A percentile compares a stretch with the other conserved stretches of the same genome.
phyloP scores from a whole-genome alignment of 352 stramenopile species.

The Phytophthora syringae region DNA sequence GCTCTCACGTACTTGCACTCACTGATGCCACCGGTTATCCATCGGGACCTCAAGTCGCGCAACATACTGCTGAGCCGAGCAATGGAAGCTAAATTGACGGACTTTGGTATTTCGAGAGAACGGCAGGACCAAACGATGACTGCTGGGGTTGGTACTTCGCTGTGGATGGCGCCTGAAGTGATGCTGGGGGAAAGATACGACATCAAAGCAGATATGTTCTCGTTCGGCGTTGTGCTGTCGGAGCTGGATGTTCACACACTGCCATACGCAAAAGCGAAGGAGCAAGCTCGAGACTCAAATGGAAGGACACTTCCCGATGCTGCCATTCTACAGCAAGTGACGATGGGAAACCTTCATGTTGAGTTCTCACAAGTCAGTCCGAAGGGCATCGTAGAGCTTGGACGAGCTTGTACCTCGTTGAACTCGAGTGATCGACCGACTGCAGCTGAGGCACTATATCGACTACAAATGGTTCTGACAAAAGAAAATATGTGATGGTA shows the following conservation, averaged over 20 bases:
- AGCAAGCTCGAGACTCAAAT: slow-evolving; percentile 18
- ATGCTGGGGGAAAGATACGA: slow-evolving; percentile 41
- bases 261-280: slow-evolving; percentile 37
- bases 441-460: slow-evolving; percentile 42
- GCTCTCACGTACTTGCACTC: slow-evolving; percentile 45
- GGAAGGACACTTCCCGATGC: slow-evolving; percentile 29
- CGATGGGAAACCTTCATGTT: slow-evolving; percentile 40
- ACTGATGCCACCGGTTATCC: slow-evolving; percentile 38
- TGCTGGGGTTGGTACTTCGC: slow-evolving; percentile 31
- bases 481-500: slow-evolving; percentile 14
- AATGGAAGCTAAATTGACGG: slow-evolving; percentile 35
- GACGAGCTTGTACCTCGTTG: slow-evolving; percentile 36
- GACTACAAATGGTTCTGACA: slow-evolving; percentile 30
- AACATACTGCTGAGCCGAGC: slow-evolving; percentile 40
- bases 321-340: slow-evolving; percentile 44
- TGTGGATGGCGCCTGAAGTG: slow-evolving; percentile 80
- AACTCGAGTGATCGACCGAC: slow-evolving; percentile 37
- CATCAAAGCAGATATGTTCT: slow-evolving; percentile 47
- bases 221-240: slow-evolving; percentile 45
- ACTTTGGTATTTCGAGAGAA: slow-evolving; percentile 42
- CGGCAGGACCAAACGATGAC: slow-evolving; percentile 41
- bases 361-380: slow-evolving; percentile 28
- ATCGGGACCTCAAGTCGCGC: slow-evolving; percentile 40
- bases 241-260: slow-evolving; percentile 38
- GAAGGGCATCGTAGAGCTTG: slow-evolving; percentile 28